Percentiles rank a stretch among this genome's conserved stretches.
Conservation (phyloP, 139 green algal species). For the Chlamydomonas incerta region DNA sequence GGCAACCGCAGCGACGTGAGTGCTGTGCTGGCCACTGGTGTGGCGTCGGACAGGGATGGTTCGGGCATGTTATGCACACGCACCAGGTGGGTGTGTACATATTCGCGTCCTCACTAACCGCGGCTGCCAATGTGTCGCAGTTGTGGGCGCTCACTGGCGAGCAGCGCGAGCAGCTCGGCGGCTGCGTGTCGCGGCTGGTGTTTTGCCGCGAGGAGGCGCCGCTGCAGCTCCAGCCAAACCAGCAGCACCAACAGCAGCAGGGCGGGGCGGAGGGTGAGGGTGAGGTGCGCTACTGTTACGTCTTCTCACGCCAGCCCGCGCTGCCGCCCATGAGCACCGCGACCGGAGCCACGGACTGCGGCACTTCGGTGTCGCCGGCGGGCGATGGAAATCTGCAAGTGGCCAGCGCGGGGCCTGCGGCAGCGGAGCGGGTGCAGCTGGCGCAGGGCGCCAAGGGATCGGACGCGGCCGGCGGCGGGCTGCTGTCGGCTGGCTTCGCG, state of each 20-base stretch:
- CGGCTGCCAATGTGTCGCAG: no score
- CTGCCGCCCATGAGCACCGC: no score
- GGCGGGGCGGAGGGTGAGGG: background rate
- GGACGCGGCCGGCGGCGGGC: background rate
- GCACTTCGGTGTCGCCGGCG: no score
- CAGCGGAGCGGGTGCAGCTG: no score
- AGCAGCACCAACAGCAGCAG: background rate
- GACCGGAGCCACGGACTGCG: background rate
- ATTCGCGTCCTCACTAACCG: no score
- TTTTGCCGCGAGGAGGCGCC: background rate
- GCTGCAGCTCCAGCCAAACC: no score
- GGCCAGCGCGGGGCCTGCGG: no score
- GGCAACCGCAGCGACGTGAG: slow-evolving; percentile 51
- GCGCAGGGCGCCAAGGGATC: no score
- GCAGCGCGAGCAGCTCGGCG: slow-evolving; percentile 67
- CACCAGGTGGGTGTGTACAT: no score
- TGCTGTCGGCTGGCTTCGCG: slow-evolving; percentile 43
- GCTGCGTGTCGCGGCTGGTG: slow-evolving; percentile 66
- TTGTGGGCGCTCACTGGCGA: slow-evolving; percentile 73
- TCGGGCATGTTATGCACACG: no score
- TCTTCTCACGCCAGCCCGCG: slow-evolving; percentile 33
- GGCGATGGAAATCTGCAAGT: no score
- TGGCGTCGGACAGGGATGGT: no score
- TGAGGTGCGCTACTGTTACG: slow-evolving; percentile 24
- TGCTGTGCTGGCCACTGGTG: background rate